Evolutionary conservation across 2,329 filamentous ascomycete species (phyloP).

Genomic region (Claviceps quebecensis): DNA sequence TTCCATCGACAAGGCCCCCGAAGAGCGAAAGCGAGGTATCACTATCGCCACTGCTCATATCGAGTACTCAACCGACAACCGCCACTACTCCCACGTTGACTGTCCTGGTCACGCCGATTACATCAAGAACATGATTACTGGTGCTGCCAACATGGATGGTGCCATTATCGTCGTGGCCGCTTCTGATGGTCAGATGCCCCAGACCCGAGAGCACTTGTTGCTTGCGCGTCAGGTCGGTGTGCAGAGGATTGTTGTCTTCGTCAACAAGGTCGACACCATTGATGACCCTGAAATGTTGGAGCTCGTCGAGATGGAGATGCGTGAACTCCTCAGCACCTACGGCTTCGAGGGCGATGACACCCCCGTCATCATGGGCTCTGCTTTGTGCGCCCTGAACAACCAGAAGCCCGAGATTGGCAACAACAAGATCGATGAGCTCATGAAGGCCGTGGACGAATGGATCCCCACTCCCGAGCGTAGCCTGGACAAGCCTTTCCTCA

Average conservation of each 20-base stretch:
- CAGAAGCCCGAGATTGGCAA: slow-evolving; percentile 77
- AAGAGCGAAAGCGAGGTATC: slow-evolving; percentile 99
- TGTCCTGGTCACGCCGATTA: slow-evolving; percentile 99
- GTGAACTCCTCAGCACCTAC: slow-evolving; percentile 82
- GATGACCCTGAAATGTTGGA: slow-evolving; percentile 99
- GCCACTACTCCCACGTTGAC: slow-evolving; percentile 99
- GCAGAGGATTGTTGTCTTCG: slow-evolving; percentile 95
- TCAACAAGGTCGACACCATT: slow-evolving; percentile 97
- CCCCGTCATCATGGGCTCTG: slow-evolving; percentile 92
- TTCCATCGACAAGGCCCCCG: slow-evolving; percentile 95
- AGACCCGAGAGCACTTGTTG: slow-evolving; percentile 95
- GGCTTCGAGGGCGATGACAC: slow-evolving; percentile 98
- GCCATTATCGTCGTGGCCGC: slow-evolving; percentile 98
- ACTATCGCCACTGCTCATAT: slow-evolving; percentile 98
- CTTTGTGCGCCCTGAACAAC: slow-evolving; percentile 82
- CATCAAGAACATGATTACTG: slow-evolving; percentile 99
- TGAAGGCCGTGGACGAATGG: slow-evolving; percentile 83
- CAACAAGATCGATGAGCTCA: slow-evolving; percentile 79
- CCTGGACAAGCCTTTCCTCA: slow-evolving; percentile 96
- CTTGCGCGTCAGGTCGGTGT: slow-evolving; percentile 97
- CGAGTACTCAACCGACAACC: slow-evolving; percentile 86
- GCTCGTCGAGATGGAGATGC: slow-evolving; percentile 99
- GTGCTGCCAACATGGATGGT: slow-evolving; percentile 98
- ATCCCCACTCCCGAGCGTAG: slow-evolving; percentile 92
- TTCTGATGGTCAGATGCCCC: slow-evolving; percentile 98